These are phyloP conservation scores for Guadua angustifolia DNA, from an alignment of 176 grass and related monocot species.

Conservation along the genomic window DNA sequence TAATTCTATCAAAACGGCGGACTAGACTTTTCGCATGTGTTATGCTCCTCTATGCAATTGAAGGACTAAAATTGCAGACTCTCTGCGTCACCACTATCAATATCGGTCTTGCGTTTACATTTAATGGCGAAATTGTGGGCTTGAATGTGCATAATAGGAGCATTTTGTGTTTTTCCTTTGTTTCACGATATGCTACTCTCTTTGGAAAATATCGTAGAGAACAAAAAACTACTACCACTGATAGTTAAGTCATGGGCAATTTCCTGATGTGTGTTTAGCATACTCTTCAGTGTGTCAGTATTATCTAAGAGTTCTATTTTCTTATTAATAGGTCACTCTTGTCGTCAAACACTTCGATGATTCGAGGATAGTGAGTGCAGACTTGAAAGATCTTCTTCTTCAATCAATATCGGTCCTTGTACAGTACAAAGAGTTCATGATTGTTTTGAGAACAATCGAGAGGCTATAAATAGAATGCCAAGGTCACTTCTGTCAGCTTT, in stretches of 20 bases:
- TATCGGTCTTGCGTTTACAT: slow-evolving; percentile 17
- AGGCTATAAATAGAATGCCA: slow-evolving; percentile 75
- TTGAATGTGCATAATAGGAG: background rate
- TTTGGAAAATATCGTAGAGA: background rate
- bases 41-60: background rate
- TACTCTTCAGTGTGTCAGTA: background rate
- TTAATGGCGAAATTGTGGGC: background rate
- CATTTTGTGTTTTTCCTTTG: background rate
- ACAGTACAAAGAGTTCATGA: slow-evolving; percentile 79
- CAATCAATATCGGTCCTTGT: slow-evolving; percentile 85
- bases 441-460: slow-evolving; percentile 86
- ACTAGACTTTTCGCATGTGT: background rate
- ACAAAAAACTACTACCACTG: background rate
- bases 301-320: slow-evolving; percentile 34
- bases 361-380: slow-evolving; percentile 69
- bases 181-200: background rate
- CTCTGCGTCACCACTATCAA: background rate
- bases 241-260: background rate
- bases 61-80: background rate
- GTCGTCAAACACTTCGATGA: slow-evolving; percentile 89
- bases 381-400: slow-evolving; percentile 81
- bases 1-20: background rate
- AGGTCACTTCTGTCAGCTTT: slow-evolving; percentile 74
- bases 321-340: slow-evolving; percentile 67
- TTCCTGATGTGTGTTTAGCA: background rate